Conservation (phyloP, 441 rosid species). For the Jatropha podagrica region DNA sequence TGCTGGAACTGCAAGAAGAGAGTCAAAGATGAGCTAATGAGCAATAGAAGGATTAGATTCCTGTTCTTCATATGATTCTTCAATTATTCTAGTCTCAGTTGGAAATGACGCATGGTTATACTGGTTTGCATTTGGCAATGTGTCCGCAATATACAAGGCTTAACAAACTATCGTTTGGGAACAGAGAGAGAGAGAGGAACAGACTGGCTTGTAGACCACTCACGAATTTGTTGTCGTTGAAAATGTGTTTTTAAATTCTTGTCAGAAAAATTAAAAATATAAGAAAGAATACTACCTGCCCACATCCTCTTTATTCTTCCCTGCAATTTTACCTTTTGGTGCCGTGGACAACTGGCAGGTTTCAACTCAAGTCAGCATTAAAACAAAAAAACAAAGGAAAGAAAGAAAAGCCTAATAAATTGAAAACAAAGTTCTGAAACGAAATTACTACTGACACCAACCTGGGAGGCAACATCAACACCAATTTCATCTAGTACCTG, state of each 20-base stretch:
- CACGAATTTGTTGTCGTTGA: background rate
- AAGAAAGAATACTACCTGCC: constrained; percentile 52
- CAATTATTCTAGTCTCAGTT: no score
- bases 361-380: constrained; percentile 27
- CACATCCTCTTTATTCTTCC: constrained; percentile 59
- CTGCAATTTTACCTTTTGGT: constrained; percentile 72
- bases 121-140: no score
- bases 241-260: no score
- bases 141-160: no score
- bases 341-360: constrained; percentile 67
- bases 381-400: no score
- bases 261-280: no score
- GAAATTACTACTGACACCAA: constrained; percentile 28
- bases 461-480: constrained; percentile 93
- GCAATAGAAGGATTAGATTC: background rate
- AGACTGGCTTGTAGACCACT: background rate
- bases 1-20: constrained; percentile 58
- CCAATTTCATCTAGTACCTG: constrained; percentile 98
- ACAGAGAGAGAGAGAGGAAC: no score
- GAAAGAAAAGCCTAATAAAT: constrained; percentile 3
- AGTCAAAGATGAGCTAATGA: background rate
- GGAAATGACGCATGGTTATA: background rate
- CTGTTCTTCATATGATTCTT: background rate
- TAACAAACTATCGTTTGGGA: no score
- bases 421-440: constrained; percentile 2